Base-by-base conservation (phyloP, 1,284 basidiomycete genomes). In the Schizophyllum amplum region DNA sequence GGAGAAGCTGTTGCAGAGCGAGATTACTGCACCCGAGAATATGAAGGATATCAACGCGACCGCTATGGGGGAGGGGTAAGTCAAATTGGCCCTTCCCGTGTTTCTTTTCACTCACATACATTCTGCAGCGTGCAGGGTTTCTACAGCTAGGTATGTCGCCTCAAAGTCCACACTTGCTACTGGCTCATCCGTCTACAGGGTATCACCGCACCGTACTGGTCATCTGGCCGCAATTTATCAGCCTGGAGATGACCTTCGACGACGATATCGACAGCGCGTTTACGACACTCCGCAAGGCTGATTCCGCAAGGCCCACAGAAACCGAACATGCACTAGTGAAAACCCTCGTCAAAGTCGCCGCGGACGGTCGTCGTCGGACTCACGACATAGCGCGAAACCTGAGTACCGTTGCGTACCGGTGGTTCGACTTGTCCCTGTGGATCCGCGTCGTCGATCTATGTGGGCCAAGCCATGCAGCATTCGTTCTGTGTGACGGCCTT, bases 141-240 rank as follows among this genome's bases (percentile, higher is more conserved):
- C 7, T 42, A 51, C 62, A 67, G 24, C 62, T 69, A 53, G 68
- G 67, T 69, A 51, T 23, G 66, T 61, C 20, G 4, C 53, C 25
- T 55, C 15, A 5, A 46, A 6, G 20, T 54, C 47, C 53, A 13
- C 33, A 52, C 42, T n/a, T n/a, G n/a, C n/a, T n/a, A n/a, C n/a
- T n/a, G n/a, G n/a, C n/a, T n/a, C n/a, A n/a, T n/a, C n/a, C 4
- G n/a, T 48, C 20, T 24, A 52, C 21, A 77, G 76, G 69, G 67
- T 79, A 79, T 61, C 71, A 66, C 25, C 68, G 74, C 3, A 73
- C 74, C 0, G 75, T 73, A 2, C 64, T 80, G 1, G 63, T 77
- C 22, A 64, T 79, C 23, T 69, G 59, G 59, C 56, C 59, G 1
- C 47, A 57, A 15, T 24, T 26, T 1, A 33, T 21, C n/a, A 54